Conservation (phyloP, 2,329 filamentous ascomycete species). For the Alternaria sp. region DNA sequence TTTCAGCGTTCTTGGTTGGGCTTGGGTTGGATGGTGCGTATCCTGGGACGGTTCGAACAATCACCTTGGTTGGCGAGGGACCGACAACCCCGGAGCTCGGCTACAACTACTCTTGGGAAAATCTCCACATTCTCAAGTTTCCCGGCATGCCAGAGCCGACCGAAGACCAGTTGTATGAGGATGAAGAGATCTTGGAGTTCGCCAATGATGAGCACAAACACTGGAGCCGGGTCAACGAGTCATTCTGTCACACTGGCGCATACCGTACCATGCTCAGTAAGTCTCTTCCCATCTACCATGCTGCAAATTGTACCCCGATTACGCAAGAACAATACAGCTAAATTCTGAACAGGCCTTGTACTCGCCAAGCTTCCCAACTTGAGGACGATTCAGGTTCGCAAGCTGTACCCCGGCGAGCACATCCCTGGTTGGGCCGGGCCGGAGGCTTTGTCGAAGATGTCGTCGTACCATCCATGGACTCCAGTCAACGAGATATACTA, state of each 20-base stretch:
- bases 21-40: neutral
- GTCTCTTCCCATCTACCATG: neutral
- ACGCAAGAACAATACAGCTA: neutral
- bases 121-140: neutral
- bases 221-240: constrained; percentile 1
- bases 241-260: constrained; percentile 15
- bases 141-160: neutral
- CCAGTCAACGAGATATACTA: constrained; percentile 22
- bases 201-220: constrained; percentile 11
- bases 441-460: constrained; percentile 13
- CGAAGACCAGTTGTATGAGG: constrained; percentile 4
- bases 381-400: constrained; percentile 13
- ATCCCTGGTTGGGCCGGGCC: constrained; percentile 16
- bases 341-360: neutral
- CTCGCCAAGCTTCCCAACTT: constrained; percentile 15
- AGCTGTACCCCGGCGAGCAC: constrained; percentile 23
- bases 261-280: constrained; percentile 19
- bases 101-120: neutral
- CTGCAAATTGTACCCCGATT: neutral
- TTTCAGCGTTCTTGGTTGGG: constrained; percentile 4
- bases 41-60: neutral
- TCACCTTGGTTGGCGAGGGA: constrained; percentile 17
- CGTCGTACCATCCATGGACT: constrained; percentile 14
- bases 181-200: constrained; percentile 6
- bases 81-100: neutral